Percentiles rank a stretch among this genome's conserved stretches.
These are phyloP conservation scores for Talinum fruticosum DNA, from an alignment of 148 eudicot genomes.

Conservation along the genomic window DNA sequence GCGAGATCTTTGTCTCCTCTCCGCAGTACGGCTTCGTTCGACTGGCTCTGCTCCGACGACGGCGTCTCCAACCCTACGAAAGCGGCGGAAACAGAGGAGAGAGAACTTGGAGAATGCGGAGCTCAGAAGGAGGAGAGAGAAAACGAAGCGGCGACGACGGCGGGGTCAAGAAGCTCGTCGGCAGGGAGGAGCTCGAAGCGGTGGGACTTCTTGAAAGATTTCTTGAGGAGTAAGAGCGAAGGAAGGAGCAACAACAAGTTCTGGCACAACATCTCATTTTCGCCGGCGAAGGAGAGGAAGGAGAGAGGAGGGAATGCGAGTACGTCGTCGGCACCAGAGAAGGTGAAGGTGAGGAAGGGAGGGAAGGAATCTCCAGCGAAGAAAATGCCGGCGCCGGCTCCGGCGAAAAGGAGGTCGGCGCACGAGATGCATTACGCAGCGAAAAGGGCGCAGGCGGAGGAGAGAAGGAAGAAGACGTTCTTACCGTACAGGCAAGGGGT, in stretches of 20 bases:
- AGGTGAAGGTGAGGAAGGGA: not conserved
- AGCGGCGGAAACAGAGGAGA: slow-evolving; percentile 10
- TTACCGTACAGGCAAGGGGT: slow-evolving; percentile 93
- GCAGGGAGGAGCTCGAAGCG: slow-evolving; percentile 70
- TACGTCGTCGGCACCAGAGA: not conserved
- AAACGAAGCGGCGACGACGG: slow-evolving; percentile 33
- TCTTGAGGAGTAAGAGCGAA: slow-evolving; percentile 83
- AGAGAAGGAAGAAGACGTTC: slow-evolving; percentile 85
- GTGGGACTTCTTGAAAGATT: slow-evolving; percentile 84
- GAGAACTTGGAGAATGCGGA: not conserved
- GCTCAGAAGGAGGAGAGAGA: not conserved
- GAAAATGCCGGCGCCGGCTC: slow-evolving; percentile 39
- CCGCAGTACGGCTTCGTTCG: slow-evolving; percentile 40
- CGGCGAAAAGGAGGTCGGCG: slow-evolving; percentile 64
- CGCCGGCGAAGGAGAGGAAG: slow-evolving; percentile 31
- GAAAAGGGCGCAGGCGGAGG: slow-evolving; percentile 84
- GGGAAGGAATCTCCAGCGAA: slow-evolving; percentile 24
- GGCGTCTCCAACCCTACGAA: not conserved
- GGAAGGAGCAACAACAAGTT: slow-evolving; percentile 68
- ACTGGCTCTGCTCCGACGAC: slow-evolving; percentile 23
- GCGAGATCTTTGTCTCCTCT: slow-evolving; percentile 82
- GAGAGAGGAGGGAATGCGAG: slow-evolving; percentile 19
- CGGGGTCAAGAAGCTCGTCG: slow-evolving; percentile 65
- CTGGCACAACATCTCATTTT: slow-evolving; percentile 67
- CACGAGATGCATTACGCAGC: slow-evolving; percentile 86